Conservation (phyloP, 2,329 filamentous ascomycete species). For the Geosmithia flava region DNA sequence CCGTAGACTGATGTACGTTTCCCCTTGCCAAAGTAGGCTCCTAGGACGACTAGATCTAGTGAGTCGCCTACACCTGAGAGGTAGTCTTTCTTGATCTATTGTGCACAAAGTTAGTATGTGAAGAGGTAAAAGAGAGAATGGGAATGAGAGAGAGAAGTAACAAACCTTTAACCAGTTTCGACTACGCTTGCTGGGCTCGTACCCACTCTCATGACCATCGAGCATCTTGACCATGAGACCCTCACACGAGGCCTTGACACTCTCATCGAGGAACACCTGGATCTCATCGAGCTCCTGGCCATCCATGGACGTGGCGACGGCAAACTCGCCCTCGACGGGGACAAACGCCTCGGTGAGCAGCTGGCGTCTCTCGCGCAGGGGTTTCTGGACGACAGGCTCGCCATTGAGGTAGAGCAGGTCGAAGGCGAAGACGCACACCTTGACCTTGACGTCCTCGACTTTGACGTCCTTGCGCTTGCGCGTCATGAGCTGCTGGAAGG, state of each 20-base stretch:
- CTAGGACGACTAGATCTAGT: conserved; percentile 88
- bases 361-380: conserved; percentile 71
- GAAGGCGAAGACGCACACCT: conserved; percentile 95
- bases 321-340: conserved; percentile 78
- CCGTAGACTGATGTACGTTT: conserved; percentile 95
- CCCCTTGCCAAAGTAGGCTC: conserved; percentile 86
- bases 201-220: conserved; percentile 82
- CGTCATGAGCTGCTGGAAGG: conserved; percentile 97
- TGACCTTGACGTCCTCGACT: conserved; percentile 86
- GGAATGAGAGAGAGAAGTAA: background rate
- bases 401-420: conserved; percentile 91
- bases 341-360: conserved; percentile 62
- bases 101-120: conserved; percentile 9
- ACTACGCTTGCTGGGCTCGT: conserved; percentile 91
- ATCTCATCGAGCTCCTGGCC: conserved; percentile 88
- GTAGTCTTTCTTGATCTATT: conserved; percentile 92
- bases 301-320: conserved; percentile 78
- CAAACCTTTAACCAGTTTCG: conserved; percentile 93
- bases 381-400: conserved; percentile 75
- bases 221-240: conserved; percentile 99
- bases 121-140: background rate
- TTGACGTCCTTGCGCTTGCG: conserved; percentile 96
- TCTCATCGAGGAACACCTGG: conserved; percentile 82
- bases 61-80: conserved; percentile 89
- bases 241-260: conserved; percentile 90